Base-by-base conservation (phyloP, 305 asterid genomes). In the Fraxinus sp. region DNA sequence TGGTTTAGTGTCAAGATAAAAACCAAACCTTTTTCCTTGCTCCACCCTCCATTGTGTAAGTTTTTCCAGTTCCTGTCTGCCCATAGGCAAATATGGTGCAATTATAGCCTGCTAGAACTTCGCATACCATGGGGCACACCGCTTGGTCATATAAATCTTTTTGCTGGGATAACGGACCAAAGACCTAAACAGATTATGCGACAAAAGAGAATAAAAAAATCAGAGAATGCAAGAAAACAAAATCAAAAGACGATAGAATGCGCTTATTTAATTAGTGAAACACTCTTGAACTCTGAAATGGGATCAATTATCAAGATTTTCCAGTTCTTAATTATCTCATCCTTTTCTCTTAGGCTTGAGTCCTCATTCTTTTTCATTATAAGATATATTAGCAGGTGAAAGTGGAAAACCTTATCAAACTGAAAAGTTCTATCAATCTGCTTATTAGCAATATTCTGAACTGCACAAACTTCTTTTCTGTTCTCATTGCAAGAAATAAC, bases 1-100 rank as follows among this genome's bases (percentile, higher is more conserved):
- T 8, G 55, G 81, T 46, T 28, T 13, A 78, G 32, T 64, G 78
- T 71, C 78, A 68, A n/a, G 59, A 41, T 73, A 76, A 20, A 73
- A 62, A 55, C 35, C 84, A 39, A 59, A 97, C 99, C 98, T 92
- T 97, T 89, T 93, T 95, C 75, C 98, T 91, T 81, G 94, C 93
- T 86, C 97, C 99, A 83, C 99, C 99, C 91, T 97, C 98, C 99
- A 97, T 97, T 18, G 99, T 97, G 80, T 97, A 97, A 26, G 99
- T 96, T 87, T 96, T 96, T 85, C 99, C 99, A 0, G 98, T 96
- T 87, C 98, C 99, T 3, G 98, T 97, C 90, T 95, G 98, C 68
- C 99, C 98, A 84, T 97, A 97, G 24, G 98, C 99, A 86, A 97
- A 97, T 74, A 97, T 95, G 32, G 99, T 97, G 93, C 98, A 97